Conservation (phyloP, 2,329 filamentous ascomycete species). For the Fonsecaea nubica region DNA sequence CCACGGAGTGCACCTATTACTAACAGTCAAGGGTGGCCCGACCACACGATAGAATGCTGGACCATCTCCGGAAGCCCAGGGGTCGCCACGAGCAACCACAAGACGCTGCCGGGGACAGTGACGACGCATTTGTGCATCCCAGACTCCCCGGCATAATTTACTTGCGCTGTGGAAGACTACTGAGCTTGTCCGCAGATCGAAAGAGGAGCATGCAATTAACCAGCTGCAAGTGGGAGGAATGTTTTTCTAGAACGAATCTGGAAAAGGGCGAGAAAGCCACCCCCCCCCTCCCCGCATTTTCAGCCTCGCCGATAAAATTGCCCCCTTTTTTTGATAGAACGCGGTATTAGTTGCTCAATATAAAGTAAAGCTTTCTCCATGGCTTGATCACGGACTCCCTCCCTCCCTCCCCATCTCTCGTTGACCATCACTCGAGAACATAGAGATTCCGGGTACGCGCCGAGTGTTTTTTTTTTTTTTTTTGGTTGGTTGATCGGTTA, state of each 20-base stretch:
- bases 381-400: no score
- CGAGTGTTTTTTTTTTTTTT: no score
- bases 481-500: no score
- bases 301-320: constrained; percentile 1
- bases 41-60: neutral
- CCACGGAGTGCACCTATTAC: constrained; percentile 29
- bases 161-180: no score
- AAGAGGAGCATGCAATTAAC: neutral
- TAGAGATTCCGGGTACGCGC: no score
- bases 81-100: constrained; percentile 63
- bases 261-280: neutral
- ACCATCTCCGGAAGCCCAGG: constrained; percentile 56
- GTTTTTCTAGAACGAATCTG: no score
- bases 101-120: constrained; percentile 64
- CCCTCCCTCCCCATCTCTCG: no score
- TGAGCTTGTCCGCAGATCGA: neutral
- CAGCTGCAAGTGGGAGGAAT: no score
- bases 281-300: neutral
- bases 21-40: constrained; percentile 12
- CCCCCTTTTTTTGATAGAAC: no score
- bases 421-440: no score
- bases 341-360: no score
- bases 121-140: constrained; percentile 44
- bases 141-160: neutral
- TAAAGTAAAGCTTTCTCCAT: no score